These are phyloP conservation scores for Hippophae tibetana DNA, from an alignment of 306 rosid genomes.

Conservation along the genomic window DNA sequence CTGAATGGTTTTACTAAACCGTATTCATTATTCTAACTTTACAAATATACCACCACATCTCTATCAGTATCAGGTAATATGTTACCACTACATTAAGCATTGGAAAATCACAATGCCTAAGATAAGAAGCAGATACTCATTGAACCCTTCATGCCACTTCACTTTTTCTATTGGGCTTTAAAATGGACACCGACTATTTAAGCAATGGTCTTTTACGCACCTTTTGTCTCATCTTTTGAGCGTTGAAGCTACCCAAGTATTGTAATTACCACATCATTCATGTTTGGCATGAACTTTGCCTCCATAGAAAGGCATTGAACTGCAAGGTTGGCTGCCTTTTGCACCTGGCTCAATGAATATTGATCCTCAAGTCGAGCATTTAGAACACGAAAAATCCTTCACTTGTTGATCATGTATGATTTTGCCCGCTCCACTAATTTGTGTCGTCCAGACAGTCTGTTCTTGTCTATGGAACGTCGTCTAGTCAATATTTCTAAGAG, in stretches of 20 bases:
- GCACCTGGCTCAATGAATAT: conserved; percentile 45
- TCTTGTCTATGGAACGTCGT: conserved; percentile 72
- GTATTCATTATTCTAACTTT: too few species aligned
- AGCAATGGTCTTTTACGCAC: conserved; percentile 22
- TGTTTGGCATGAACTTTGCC: conserved; percentile 61
- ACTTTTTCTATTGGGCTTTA: conserved; percentile 6
- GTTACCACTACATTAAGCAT: too few species aligned
- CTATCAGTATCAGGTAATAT: too few species aligned
- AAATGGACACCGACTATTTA: conserved; percentile 9
- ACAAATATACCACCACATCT: too few species aligned
- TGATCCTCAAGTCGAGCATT: conserved; percentile 65
- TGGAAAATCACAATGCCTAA: conserved; percentile 54
- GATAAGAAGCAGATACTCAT: conserved; percentile 30
- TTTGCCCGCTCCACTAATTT: conserved; percentile 86
- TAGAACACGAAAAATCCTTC: conserved; percentile 50
- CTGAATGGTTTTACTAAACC: too few species aligned
- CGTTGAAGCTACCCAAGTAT: conserved; percentile 70
- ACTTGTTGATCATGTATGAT: conserved; percentile 56
- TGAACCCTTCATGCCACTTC: conserved; percentile 19
- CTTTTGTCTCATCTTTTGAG: conserved; percentile 28
- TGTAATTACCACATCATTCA: conserved; percentile 63
- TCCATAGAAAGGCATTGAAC: conserved; percentile 52
- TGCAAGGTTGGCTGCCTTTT: conserved; percentile 63
- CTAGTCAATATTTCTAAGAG: conserved; percentile 82
- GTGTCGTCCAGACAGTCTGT: conserved; percentile 80